phyloP scores from a whole-genome alignment of 2,329 filamentous ascomycete species.

The Scedosporium aurantiacum region DNA sequence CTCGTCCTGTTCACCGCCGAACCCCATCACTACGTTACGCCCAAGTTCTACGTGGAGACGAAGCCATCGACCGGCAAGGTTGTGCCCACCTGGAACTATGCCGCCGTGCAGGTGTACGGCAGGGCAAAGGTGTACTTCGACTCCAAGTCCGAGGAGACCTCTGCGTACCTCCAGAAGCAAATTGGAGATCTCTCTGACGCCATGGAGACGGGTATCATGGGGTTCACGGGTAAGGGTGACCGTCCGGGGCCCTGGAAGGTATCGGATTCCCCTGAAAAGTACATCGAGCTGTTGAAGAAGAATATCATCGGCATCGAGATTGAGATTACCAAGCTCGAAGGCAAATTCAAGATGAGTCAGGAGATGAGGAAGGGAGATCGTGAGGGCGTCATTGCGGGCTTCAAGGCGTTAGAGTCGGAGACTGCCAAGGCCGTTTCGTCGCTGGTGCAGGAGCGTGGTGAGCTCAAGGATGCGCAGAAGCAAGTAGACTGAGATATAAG shows the following conservation, averaged over 20 bases:
- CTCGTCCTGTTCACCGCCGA: constrained; percentile 48
- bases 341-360: constrained; percentile 60
- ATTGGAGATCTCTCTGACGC: constrained; percentile 40
- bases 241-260: constrained; percentile 41
- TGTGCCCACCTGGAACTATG: constrained; percentile 62
- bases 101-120: constrained; percentile 54
- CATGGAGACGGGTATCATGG: constrained; percentile 45
- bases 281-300: constrained; percentile 46
- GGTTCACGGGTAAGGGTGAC: constrained; percentile 30
- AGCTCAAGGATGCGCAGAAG: background rate
- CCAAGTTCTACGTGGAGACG: constrained; percentile 56
- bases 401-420: constrained; percentile 16
- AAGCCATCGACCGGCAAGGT: constrained; percentile 56
- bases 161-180: constrained; percentile 37
- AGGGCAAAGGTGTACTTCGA: constrained; percentile 42
- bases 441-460: background rate
- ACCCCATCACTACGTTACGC: constrained; percentile 53
- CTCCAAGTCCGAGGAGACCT: constrained; percentile 30
- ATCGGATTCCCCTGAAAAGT: constrained; percentile 42
- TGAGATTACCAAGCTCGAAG: constrained; percentile 39
- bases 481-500: no score
- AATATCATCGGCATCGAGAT: constrained; percentile 52
- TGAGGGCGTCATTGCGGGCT: constrained; percentile 46
- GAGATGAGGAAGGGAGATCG: constrained; percentile 42
- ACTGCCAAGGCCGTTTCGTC: background rate